These are phyloP conservation scores for Eimeria maxima DNA, from an alignment of 169 alveolate genomes.

Conservation along the genomic window DNA sequence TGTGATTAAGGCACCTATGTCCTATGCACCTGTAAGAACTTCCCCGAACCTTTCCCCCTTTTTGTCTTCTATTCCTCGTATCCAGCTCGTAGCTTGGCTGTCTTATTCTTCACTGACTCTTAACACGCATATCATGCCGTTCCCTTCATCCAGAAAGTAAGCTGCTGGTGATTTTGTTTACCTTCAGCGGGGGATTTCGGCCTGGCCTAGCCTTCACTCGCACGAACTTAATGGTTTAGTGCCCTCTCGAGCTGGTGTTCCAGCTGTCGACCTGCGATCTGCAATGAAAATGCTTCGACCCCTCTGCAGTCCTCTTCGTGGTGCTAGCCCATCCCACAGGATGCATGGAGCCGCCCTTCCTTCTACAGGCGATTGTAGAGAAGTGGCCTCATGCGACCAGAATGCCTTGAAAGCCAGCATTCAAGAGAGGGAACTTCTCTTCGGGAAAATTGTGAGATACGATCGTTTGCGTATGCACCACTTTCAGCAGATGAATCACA, in stretches of 20 bases:
- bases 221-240: neutral
- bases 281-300: neutral
- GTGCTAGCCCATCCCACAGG: neutral
- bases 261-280: neutral
- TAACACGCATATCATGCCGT: neutral
- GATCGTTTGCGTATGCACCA: conserved; percentile 44
- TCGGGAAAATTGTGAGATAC: neutral
- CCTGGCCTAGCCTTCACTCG: neutral
- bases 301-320: neutral
- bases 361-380: neutral
- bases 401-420: neutral
- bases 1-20: neutral
- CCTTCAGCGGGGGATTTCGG: conserved; percentile 12
- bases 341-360: neutral
- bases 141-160: neutral
- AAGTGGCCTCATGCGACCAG: neutral
- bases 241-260: neutral
- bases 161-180: neutral
- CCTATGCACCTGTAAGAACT: neutral
- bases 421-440: neutral
- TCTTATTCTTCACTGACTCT: neutral
- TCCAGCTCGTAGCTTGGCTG: neutral
- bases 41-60: neutral
- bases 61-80: neutral
- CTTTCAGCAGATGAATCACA: conserved; percentile 56